Evolutionary conservation across 495 filamentous ascomycete genomes (phyloP), one percentile per base, ranked within the genome.

Genomic region (Penicillium steckii): DNA sequence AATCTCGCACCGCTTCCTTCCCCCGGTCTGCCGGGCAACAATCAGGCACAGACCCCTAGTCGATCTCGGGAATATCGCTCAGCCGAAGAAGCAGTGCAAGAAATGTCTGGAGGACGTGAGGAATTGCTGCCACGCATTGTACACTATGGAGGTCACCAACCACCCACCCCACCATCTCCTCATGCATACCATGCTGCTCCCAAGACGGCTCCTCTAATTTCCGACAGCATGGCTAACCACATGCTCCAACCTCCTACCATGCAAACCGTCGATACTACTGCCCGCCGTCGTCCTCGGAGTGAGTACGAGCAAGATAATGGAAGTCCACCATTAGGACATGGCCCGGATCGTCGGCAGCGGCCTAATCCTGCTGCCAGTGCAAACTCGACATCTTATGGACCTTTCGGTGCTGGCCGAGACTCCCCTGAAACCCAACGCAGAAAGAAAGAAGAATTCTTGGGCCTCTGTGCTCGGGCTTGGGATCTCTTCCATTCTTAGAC

Each of bases 391-490:
- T 76, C 83, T 56, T 73, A 77, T 37, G 87, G 87, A 8, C 87
- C 87, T 2, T 91, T 92, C 53, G 88, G 89, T 35, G 82, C 83
- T 30, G 86, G 86, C 8, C 74, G 90, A 41, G 88, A 94, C 55
- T 90, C 89, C 42, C 90, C 91, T 4, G 90, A 91, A 51, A 87
- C 83, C n/a, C 82, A 91, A 63, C 75, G 82, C 50, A 85, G 82
- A 67, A 98, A 98, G 84, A 90, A 92, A 68, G 92, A 96, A 40
- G 93, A 98, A 63, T 98, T 98, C 65, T 70, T 98, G 56, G 74
- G 79, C 41, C 71, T 97, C 35, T 98, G 94, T 63, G 83, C 87
- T 44, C 77, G 90, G 61, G 93, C 93, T 21, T 98, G 94, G 94
- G 94, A 98, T 74, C 65, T 98, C 46, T 95, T 98, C 67, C 94